Evolutionary conservation across 768 basidiomycete species (phyloP).

Genomic region (Leccinum rimulosum): DNA sequence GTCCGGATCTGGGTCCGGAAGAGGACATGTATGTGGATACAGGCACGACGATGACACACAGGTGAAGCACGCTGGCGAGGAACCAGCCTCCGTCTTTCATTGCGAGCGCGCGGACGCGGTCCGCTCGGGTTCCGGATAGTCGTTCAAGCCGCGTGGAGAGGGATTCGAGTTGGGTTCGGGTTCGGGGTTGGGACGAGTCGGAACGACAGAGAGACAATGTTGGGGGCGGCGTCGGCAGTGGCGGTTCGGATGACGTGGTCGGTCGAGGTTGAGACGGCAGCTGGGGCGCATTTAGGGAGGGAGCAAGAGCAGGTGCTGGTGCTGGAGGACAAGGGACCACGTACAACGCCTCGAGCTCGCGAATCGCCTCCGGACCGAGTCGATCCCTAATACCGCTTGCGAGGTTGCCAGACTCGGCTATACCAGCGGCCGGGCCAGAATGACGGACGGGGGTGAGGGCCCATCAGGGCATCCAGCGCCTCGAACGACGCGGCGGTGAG

Average conservation of each 20-base stretch:
- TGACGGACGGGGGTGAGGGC: neutral
- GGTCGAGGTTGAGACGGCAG: neutral
- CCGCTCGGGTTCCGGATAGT: conserved; percentile 12
- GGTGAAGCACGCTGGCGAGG: conserved; percentile 17
- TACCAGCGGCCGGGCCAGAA: too few relatives aligned
- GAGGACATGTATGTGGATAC: neutral
- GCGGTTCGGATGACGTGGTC: neutral
- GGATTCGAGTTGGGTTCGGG: neutral
- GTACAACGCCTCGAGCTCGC: conserved; percentile 26
- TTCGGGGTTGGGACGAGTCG: neutral
- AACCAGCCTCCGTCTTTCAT: conserved; percentile 27
- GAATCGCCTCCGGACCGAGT: conserved; percentile 29
- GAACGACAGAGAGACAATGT: neutral
- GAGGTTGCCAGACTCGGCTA: neutral
- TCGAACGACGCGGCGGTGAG: too few relatives aligned
- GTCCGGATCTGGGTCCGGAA: too few relatives aligned
- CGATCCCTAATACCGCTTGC: conserved; percentile 16
- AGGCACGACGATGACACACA: conserved; percentile 15
- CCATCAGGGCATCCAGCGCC: conserved; percentile 1
- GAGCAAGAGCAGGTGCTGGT: neutral
- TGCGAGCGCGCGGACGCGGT: conserved; percentile 22
- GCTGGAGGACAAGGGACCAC: neutral
- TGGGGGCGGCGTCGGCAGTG: neutral
- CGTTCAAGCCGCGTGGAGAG: conserved; percentile 9
- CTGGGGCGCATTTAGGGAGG: too few relatives aligned